Conservation (phyloP, 2,329 filamentous ascomycete genomes). For the Orbilia javanica region DNA sequence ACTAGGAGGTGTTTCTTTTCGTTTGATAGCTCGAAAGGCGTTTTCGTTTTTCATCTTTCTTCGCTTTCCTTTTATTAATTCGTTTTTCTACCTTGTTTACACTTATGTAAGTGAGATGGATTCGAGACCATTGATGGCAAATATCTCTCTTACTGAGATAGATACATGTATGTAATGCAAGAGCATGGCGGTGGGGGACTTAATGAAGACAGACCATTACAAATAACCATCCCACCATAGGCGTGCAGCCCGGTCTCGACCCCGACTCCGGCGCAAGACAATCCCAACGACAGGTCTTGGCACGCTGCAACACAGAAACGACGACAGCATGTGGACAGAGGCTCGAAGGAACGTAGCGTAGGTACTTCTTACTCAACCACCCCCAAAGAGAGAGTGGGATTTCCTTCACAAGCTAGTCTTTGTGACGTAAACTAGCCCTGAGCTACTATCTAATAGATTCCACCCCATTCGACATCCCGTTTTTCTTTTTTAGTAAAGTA, state of each 20-base stretch:
- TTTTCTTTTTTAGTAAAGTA: background rate
- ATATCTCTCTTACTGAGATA: background rate
- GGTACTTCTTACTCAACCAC: background rate
- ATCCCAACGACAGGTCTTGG: constrained; percentile 13
- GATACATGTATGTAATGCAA: background rate
- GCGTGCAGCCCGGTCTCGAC: background rate
- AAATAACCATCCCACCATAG: constrained; percentile 14
- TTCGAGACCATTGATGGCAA: background rate
- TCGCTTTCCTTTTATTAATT: background rate
- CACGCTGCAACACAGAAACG: constrained; percentile 25
- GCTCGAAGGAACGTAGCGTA: no score
- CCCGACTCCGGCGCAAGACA: constrained; percentile 5
- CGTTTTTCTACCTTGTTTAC: background rate
- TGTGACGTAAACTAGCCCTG: constrained; percentile 15
- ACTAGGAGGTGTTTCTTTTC: constrained; percentile 12
- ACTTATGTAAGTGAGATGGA: background rate
- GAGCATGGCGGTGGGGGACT: background rate
- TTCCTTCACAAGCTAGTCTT: background rate
- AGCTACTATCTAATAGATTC: constrained; percentile 17
- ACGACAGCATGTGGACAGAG: constrained; percentile 8
- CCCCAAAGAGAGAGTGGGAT: constrained; percentile 9
- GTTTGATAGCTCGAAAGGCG: constrained; percentile 19
- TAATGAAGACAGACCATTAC: background rate
- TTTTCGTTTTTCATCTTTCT: constrained; percentile 5
- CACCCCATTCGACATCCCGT: constrained; percentile 1